Conservation (phyloP, 2,329 filamentous ascomycete genomes). For the Clonostachys solani region DNA sequence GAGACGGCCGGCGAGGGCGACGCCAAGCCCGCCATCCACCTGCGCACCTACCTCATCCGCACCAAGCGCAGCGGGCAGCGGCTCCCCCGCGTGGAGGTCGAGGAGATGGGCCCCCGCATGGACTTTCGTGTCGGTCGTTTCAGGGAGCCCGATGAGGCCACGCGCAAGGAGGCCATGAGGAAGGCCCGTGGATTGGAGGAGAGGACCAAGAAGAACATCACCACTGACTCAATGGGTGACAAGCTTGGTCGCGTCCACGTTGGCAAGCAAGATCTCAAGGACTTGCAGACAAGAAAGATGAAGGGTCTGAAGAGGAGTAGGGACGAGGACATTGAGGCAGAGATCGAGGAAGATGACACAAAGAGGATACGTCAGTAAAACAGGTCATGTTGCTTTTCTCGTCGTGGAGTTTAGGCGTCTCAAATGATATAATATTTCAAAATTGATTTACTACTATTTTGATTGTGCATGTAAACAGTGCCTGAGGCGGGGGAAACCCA, state of each 20-base stretch:
- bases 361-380: slow-evolving; percentile 28
- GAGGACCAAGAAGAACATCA: slow-evolving; percentile 93
- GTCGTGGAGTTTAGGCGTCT: too few relatives aligned
- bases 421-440: too few relatives aligned
- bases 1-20: slow-evolving; percentile 45
- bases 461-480: too few relatives aligned
- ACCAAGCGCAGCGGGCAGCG: slow-evolving; percentile 86
- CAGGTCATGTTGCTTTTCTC: neutral
- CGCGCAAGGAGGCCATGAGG: slow-evolving; percentile 88
- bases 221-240: slow-evolving; percentile 87
- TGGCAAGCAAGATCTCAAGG: slow-evolving; percentile 80
- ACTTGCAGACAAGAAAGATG: slow-evolving; percentile 97
- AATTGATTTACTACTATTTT: too few relatives aligned
- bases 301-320: slow-evolving; percentile 90
- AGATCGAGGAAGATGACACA: slow-evolving; percentile 23
- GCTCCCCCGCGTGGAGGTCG: slow-evolving; percentile 85
- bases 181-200: slow-evolving; percentile 73
- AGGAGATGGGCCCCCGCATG: slow-evolving; percentile 92
- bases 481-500: too few relatives aligned
- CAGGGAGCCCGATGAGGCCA: slow-evolving; percentile 70
- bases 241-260: slow-evolving; percentile 93
- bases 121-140: slow-evolving; percentile 84
- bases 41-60: slow-evolving; percentile 80
- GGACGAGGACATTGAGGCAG: slow-evolving; percentile 25
- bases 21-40: slow-evolving; percentile 51